Percentiles rank a stretch among this genome's conserved stretches.
Evolutionary conservation across 225 moss, liverwort and hornwort species (phyloP).

Genomic region (Ulota crispa): DNA sequence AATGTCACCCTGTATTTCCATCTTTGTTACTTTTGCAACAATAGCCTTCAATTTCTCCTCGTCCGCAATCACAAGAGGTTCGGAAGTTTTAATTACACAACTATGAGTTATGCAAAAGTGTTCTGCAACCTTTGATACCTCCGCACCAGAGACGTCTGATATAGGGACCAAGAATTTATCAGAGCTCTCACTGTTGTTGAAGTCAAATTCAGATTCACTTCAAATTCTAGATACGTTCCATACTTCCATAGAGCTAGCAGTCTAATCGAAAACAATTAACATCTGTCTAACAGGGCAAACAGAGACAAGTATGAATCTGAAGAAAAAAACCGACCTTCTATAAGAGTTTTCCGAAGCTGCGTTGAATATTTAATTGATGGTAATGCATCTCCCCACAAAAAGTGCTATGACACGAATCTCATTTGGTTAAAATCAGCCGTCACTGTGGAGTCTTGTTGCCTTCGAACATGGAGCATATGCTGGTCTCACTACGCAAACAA

Average conservation of each 20-base stretch:
- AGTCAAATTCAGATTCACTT: constrained; percentile 5
- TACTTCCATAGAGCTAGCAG: neutral
- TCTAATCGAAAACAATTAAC: neutral
- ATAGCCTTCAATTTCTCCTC: constrained; percentile 63
- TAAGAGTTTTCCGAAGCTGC: constrained; percentile 67
- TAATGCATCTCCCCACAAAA: constrained; percentile 55
- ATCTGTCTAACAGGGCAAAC: neutral
- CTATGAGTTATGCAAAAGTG: constrained; percentile 52
- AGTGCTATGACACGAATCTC: constrained; percentile 60
- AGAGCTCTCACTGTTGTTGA: constrained; percentile 7
- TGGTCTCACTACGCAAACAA: constrained; percentile 9
- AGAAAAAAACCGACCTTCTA: constrained; percentile 49
- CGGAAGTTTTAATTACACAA: constrained; percentile 70
- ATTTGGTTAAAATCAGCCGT: constrained; percentile 20
- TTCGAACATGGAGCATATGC: constrained; percentile 2
- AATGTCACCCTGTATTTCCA: constrained; percentile 65
- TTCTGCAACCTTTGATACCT: constrained; percentile 70
- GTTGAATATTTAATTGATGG: constrained; percentile 60
- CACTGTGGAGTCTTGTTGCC: constrained; percentile 35
- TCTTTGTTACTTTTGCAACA: constrained; percentile 57
- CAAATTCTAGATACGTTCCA: constrained; percentile 2
- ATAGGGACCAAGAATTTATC: constrained; percentile 5
- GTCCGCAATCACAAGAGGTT: constrained; percentile 58
- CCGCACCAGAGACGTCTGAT: constrained; percentile 68
- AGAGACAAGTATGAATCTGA: constrained; percentile 1